Evolutionary conservation across 805 yeast genomes (phyloP).

Genomic region (Candida cerambycidarum): DNA sequence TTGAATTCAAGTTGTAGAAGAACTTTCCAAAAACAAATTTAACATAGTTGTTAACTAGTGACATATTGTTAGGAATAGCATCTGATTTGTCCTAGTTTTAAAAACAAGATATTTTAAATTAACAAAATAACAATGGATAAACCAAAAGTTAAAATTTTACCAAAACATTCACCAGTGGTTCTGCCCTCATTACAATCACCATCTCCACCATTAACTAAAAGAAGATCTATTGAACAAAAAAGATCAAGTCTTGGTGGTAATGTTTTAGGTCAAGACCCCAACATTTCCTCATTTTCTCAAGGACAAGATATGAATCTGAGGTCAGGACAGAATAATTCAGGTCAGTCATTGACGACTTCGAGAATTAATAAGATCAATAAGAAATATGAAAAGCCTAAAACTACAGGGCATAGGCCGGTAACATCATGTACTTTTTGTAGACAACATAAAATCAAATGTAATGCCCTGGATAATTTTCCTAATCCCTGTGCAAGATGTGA

Average conservation of each 20-base stretch:
- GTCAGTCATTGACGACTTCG: constrained; percentile 7
- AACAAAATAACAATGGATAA: constrained; percentile 29
- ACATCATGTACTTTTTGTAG: constrained; percentile 93
- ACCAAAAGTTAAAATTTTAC: constrained; percentile 41
- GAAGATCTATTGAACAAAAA: constrained; percentile 15
- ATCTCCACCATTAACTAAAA: constrained; percentile 8
- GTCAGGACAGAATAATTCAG: constrained; percentile 2
- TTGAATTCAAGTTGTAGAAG: not conserved
- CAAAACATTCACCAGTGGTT: constrained; percentile 34
- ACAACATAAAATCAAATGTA: constrained; percentile 91
- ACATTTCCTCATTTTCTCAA: constrained; percentile 5
- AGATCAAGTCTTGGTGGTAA: constrained; percentile 13
- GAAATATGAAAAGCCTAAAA: constrained; percentile 11
- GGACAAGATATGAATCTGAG: constrained; percentile 8
- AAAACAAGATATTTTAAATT: not conserved
- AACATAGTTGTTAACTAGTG: not conserved
- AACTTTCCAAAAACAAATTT: not conserved
- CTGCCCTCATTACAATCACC: constrained; percentile 11
- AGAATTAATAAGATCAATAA: constrained; percentile 6
- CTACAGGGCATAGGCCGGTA: constrained; percentile 70
- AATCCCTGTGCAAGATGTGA: constrained; percentile 81
- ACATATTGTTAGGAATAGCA: not conserved
- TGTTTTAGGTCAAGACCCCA: not conserved
- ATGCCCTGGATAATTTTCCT: constrained; percentile 83
- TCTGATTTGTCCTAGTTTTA: constrained; percentile 1